Conservation (phyloP, 2,329 filamentous ascomycete species). For the Hypoxylon sp. region DNA sequence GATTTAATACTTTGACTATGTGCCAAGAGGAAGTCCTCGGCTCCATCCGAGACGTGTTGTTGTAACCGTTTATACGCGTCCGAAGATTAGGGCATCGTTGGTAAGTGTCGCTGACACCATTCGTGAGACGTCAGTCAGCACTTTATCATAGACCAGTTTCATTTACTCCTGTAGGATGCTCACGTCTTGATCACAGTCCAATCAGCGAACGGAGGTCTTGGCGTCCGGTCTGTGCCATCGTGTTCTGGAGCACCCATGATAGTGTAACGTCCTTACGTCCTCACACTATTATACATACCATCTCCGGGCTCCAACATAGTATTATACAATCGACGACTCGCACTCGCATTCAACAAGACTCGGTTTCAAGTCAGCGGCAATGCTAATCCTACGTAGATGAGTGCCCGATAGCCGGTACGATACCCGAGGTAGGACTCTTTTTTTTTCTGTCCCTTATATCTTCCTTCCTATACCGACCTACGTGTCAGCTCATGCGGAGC, state of each 20-base stretch:
- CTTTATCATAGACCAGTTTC: neutral
- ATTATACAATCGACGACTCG: neutral
- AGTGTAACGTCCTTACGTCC: neutral
- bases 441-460: neutral
- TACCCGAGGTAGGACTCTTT: neutral
- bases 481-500: neutral
- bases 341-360: neutral
- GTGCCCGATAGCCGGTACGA: neutral
- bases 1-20: neutral
- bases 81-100: neutral
- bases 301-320: neutral
- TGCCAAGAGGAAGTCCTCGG: neutral
- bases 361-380: neutral
- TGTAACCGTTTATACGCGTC: neutral
- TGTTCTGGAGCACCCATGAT: neutral
- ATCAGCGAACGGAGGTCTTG: neutral
- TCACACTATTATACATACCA: neutral
- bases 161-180: constrained; percentile 1
- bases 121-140: neutral
- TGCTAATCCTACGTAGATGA: neutral
- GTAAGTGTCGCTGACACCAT: neutral
- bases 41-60: neutral
- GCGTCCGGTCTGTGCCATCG: neutral
- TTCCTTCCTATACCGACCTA: constrained; percentile 2
- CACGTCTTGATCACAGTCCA: neutral